Conservation (phyloP, 306 rosid genomes). For the Dicorynia guianensis region DNA sequence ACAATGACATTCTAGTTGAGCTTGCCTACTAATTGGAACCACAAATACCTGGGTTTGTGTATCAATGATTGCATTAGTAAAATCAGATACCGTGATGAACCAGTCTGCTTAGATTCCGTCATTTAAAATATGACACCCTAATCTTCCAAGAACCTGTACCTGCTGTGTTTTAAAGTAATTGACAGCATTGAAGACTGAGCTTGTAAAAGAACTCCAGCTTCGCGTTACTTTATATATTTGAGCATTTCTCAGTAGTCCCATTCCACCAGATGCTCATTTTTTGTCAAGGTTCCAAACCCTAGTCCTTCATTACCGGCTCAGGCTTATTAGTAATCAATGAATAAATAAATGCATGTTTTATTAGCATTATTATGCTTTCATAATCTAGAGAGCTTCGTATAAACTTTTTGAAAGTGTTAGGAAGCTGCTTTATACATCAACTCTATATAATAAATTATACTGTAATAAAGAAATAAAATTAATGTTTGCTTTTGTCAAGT, state of each 20-base stretch:
- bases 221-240: neutral
- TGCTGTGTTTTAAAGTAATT: neutral
- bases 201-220: neutral
- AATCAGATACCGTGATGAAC: neutral
- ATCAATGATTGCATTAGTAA: neutral
- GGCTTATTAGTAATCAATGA: neutral
- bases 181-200: neutral
- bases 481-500: too few species aligned
- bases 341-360: neutral
- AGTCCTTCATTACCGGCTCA: neutral
- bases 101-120: conserved; percentile 1
- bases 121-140: neutral
- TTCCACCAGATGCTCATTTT: neutral
- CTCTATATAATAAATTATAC: too few species aligned
- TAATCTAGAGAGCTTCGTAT: too few species aligned
- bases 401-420: too few species aligned
- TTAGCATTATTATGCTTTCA: too few species aligned
- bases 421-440: too few species aligned
- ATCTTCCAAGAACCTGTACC: neutral
- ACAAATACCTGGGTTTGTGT: neutral
- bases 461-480: too few species aligned
- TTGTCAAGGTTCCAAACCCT: neutral
- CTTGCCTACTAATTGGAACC: conserved; percentile 13
- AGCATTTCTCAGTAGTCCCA: neutral
- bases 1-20: neutral